These are phyloP conservation scores for Saccharomycopsis oosterbeekiorum DNA, from an alignment of 805 yeast genomes.

Conservation along the genomic window DNA sequence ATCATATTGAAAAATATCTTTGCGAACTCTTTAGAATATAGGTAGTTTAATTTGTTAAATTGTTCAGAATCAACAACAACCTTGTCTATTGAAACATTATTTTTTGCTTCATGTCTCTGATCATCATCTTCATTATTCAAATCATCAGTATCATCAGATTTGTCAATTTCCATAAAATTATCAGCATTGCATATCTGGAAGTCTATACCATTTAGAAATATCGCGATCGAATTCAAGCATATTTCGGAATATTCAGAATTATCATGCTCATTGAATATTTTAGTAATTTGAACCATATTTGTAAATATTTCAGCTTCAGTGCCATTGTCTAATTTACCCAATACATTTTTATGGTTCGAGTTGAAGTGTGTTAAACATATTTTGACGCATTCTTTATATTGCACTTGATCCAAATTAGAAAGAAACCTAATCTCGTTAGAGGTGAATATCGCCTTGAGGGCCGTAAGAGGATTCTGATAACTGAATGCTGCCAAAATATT, in stretches of 20 bases:
- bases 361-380: not conserved
- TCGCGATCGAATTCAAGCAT: not conserved
- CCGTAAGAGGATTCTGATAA: not conserved
- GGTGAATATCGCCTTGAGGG: not conserved
- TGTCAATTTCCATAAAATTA: not conserved
- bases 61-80: constrained; percentile 16
- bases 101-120: constrained; percentile 21
- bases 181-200: not conserved
- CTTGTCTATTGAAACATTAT: constrained; percentile 16
- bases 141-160: not conserved
- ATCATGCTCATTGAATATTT: not conserved
- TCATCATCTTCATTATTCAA: constrained; percentile 22
- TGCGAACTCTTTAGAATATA: constrained; percentile 13
- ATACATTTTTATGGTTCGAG: not conserved
- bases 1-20: constrained; percentile 4
- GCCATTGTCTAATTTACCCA: not conserved
- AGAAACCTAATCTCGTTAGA: not conserved
- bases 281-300: not conserved
- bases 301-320: not conserved
- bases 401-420: not conserved
- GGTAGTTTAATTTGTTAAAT: constrained; percentile 1
- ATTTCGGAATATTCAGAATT: not conserved
- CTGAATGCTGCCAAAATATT: not conserved
- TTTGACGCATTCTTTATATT: not conserved
- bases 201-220: not conserved